phyloP scores from a whole-genome alignment of 371 early-diverging fungal species.

The Smittium mucronatum region DNA sequence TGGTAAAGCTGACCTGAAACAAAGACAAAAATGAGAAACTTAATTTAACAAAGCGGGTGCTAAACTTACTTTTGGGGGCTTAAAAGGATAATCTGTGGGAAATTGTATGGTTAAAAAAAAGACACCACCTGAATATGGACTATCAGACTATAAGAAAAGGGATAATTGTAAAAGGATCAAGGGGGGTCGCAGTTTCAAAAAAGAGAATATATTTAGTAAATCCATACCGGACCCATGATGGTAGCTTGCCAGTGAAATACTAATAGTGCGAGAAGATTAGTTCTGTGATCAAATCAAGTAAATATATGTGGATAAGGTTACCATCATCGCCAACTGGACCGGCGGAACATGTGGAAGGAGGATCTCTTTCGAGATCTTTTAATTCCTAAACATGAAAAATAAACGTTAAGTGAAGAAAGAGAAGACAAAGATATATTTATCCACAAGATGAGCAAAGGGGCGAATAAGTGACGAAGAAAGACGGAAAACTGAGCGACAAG shows the following conservation, averaged over 20 bases:
- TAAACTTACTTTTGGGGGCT: constrained; percentile 78
- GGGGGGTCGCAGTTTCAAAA: background rate
- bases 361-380: constrained; percentile 89
- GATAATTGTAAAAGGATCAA: constrained; percentile 12
- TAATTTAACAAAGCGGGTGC: constrained; percentile 2
- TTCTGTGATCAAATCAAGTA: background rate
- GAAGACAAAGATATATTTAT: background rate
- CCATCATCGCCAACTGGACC: constrained; percentile 81
- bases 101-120: constrained; percentile 97
- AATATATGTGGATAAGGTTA: constrained; percentile 18
- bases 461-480: background rate
- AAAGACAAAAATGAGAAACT: constrained; percentile 29
- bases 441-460: background rate
- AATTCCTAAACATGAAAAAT: constrained; percentile 56
- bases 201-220: constrained; percentile 9
- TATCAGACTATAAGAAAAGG: constrained; percentile 34
- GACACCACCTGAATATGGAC: constrained; percentile 76
- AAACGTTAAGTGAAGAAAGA: background rate
- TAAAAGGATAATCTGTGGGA: constrained; percentile 98
- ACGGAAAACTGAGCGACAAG: background rate
- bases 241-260: constrained; percentile 91
- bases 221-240: constrained; percentile 81
- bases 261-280: background rate
- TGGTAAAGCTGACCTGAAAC: constrained; percentile 68
- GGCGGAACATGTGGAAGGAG: constrained; percentile 86